Evolutionary conservation across 202 grass and related monocot species (phyloP).

Genomic region (Elaeis oleifera): DNA sequence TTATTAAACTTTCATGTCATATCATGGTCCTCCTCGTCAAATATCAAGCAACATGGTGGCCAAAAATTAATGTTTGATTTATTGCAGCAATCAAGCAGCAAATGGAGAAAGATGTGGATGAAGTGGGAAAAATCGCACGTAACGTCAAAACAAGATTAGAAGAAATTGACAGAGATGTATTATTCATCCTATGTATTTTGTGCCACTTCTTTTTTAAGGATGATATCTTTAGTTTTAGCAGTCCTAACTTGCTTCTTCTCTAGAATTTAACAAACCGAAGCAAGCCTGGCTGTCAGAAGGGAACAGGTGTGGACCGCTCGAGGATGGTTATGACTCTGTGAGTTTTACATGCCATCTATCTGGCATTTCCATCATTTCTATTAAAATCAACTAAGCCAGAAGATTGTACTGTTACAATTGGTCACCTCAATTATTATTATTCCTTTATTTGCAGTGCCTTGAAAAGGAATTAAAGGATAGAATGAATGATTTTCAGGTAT

Average conservation of each 20-base stretch:
- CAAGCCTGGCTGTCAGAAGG: slow-evolving; percentile 67
- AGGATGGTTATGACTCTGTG: slow-evolving; percentile 87
- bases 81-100: slow-evolving; percentile 15
- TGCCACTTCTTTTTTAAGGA: slow-evolving; percentile 1
- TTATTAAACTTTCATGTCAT: not conserved
- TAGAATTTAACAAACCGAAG: slow-evolving; percentile 79
- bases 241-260: slow-evolving; percentile 9
- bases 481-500: slow-evolving; percentile 77
- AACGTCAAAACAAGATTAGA: slow-evolving; percentile 11
- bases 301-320: slow-evolving; percentile 70
- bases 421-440: not conserved
- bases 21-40: not conserved
- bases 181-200: not conserved
- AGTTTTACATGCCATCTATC: not conserved
- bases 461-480: slow-evolving; percentile 83
- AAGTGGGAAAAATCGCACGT: slow-evolving; percentile 8
- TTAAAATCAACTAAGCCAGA: not conserved
- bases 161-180: slow-evolving; percentile 25
- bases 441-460: slow-evolving; percentile 41
- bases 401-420: not conserved
- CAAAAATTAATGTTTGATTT: not conserved
- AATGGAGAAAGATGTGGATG: slow-evolving; percentile 23
- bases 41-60: not conserved
- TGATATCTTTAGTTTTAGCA: not conserved
- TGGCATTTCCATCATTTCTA: not conserved